Base-by-base conservation (phyloP, 148 eudicot genomes). In the Spergularia bocconei region DNA sequence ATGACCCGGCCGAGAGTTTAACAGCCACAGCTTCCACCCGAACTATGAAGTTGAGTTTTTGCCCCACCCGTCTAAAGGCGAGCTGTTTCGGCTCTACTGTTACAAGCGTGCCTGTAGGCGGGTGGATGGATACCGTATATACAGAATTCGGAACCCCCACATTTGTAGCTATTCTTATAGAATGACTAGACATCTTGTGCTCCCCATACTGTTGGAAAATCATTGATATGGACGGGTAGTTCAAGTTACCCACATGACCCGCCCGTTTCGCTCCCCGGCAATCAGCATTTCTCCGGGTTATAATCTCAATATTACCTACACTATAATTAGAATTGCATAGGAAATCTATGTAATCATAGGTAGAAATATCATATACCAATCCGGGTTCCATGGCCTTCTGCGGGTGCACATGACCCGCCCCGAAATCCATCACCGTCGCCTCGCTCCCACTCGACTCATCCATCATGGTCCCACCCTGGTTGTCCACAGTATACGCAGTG, bases 351-450 rank as follows among this genome's bases (percentile, higher is more conserved):
- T 90, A 92, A 48, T 92, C 94, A 21, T 88, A 89, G 2, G 88
- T 77, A 2, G 75, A 81, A 4, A 92, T 3, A 68, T 95, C 98
- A 38, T 92, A 95, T 11, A 95, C 82, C 7, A 95, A 81, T 4
- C 98, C 98, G 0, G 98, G 98, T 25, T 90, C 89, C 89, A 95
- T 89, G 14, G 98, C 98, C 66, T 85, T 89, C n/a, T 88, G 90
- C 3, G 97, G 98, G 68, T 92, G 87, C 13, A 95, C 96, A 66
- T 95, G 97, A 15, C 98, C 98, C 13, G 97, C 87, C 25, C 98
- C 98, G 44, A 69, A 89, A 79, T 95, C 98, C 97, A 90, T 92
- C 69, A 86, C 90, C 0, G 89, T 88, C 33, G 97, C 87, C 0
- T 86, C 72, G 51, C 87, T 90, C 21, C 98, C 92, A 0, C 86